Percentiles rank a stretch among this genome's conserved stretches.
Evolutionary conservation across 495 filamentous ascomycete species (phyloP).

Genomic region (Neurospora sp.): DNA sequence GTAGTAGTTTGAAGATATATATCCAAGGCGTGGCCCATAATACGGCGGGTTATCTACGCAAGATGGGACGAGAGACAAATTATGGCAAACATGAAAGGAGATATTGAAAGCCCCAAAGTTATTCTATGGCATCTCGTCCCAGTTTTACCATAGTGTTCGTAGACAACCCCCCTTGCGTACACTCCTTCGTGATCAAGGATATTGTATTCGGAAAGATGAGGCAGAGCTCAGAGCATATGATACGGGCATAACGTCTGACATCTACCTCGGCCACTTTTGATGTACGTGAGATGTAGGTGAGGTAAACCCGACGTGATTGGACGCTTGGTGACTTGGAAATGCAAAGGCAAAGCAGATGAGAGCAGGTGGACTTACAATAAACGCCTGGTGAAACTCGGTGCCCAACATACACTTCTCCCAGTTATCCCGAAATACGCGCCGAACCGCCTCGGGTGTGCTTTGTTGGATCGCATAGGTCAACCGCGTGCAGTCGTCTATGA

Average conservation of each 20-base stretch:
- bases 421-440: constrained; percentile 34
- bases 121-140: no score
- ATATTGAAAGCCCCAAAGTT: no score
- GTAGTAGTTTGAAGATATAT: not conserved
- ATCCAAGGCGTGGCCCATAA: not conserved
- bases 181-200: no score
- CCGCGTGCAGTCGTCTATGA: constrained; percentile 31
- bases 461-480: constrained; percentile 32
- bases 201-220: not conserved
- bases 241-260: not conserved
- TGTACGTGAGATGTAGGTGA: not conserved
- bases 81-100: not conserved
- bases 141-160: no score
- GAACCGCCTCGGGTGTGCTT: constrained; percentile 33
- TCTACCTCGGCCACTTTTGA: not conserved
- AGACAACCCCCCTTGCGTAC: no score
- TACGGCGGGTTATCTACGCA: not conserved
- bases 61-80: not conserved
- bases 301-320: not conserved
- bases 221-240: not conserved
- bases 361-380: constrained; percentile 31
- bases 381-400: constrained; percentile 40
- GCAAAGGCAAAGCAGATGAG: not conserved
- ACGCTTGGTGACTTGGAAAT: not conserved
- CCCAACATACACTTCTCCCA: constrained; percentile 42